Percentiles rank a stretch among this genome's conserved stretches.
phyloP scores from a whole-genome alignment of 495 filamentous ascomycete species.

The Pseudevernia furfuracea region DNA sequence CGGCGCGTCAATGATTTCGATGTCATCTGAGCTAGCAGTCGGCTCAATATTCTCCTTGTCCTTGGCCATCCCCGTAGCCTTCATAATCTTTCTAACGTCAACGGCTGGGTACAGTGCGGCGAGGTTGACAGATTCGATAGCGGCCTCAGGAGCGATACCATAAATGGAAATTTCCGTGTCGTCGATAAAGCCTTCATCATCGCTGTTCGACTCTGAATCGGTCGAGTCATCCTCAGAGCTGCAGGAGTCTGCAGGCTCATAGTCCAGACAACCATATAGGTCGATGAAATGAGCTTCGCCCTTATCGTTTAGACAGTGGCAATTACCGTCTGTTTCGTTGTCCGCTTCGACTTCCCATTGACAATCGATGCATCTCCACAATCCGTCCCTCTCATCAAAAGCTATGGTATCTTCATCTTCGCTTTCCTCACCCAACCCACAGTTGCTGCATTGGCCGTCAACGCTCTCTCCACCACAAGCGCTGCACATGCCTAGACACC shows the following conservation, averaged over 20 bases:
- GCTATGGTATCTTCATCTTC: conserved; percentile 1
- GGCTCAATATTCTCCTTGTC: neutral
- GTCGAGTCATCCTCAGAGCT: conserved; percentile 7
- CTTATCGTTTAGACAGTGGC: neutral
- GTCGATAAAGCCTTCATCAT: conserved; percentile 5
- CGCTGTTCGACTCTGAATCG: neutral
- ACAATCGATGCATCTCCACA: conserved; percentile 1
- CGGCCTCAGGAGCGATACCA: neutral
- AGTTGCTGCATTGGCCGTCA: neutral
- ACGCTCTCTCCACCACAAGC: neutral
- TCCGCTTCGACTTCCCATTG: conserved; percentile 2
- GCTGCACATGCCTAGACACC: neutral
- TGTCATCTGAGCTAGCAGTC: neutral
- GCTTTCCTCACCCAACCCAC: neutral
- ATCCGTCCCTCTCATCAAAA: neutral
- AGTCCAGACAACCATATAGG: neutral
- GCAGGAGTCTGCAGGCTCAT: conserved; percentile 5
- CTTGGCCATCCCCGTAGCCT: neutral
- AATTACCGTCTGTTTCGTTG: neutral
- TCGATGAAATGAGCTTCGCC: neutral
- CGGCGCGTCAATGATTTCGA: neutral
- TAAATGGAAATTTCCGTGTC: neutral
- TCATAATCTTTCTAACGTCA: neutral
- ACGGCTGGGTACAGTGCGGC: neutral
- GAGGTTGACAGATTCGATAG: neutral